Evolutionary conservation across 1,284 basidiomycete species (phyloP), one percentile per base, ranked within the genome.

Genomic region (Heimioporus retisporus): DNA sequence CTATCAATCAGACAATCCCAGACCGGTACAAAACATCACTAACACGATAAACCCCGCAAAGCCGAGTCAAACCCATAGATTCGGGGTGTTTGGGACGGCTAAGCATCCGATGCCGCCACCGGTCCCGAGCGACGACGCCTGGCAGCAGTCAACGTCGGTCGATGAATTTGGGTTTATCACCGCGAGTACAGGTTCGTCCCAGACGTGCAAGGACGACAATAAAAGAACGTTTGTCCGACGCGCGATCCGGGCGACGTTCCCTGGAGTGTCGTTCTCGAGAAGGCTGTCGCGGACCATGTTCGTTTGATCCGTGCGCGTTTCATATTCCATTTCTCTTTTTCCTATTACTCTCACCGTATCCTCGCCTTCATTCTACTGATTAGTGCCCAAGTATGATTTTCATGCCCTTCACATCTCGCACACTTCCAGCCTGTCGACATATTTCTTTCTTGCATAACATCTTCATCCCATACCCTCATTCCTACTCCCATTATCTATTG

Each of bases 241-340:
- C 60, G 91, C 91, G 23, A 83, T 93, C 76, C 91, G 88, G 77
- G 88, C 88, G 13, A 86, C 91, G 71, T 88, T 88, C 62, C 85
- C 89, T 56, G 85, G 85, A 61, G 88, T 82, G 76, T 82, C 86
- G 14, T 77, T 75, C 66, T 85, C 85, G 2, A 81, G 81, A 69
- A 81, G 84, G 66, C 50, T 83, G 70, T 86, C 86, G 19, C 81
- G 84, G 67, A 74, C 79, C 42, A 69, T 77, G 7, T 57, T 68
- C 25, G 69, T 72, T 44, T 77, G 64, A 77, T 62, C 51, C 5
- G 21, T 42, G 44, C 53, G 15, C 31, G 13, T 64, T 60, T 35
- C 28, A 43, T 31, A 42, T 55, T 53, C 8, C 19, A 7, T 14
- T 28, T 28, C 31, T 46, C 28, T 3, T 31, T 19, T 55, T 42